These are phyloP conservation scores for Carallia pectinifolia DNA, from an alignment of 345 rosid species.

Conservation along the genomic window DNA sequence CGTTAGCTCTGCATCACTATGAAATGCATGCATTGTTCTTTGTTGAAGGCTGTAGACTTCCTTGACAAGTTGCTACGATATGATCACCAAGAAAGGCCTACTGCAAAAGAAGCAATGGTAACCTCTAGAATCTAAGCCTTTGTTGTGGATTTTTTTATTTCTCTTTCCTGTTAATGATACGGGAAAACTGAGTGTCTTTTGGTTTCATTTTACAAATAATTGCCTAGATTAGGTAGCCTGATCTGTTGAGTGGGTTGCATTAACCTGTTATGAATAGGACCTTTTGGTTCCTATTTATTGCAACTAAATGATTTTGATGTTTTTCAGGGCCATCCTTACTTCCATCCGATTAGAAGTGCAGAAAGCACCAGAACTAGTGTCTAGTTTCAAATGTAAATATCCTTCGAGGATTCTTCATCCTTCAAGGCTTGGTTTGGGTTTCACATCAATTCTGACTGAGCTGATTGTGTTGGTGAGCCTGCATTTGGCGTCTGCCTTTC, in stretches of 20 bases:
- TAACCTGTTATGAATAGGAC: conserved; percentile 2
- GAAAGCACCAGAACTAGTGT: conserved; percentile 73
- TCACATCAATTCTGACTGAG: conserved; percentile 16
- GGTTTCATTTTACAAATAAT: too few species aligned
- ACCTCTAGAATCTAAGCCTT: not conserved
- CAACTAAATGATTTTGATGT: conserved; percentile 4
- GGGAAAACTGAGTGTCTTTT: too few species aligned
- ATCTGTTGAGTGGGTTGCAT: not conserved
- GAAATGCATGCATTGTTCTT: not conserved
- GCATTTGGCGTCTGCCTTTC: conserved; percentile 10
- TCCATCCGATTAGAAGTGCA: conserved; percentile 79
- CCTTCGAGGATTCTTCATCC: conserved; percentile 18
- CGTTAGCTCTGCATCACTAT: not conserved
- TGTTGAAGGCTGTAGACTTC: conserved; percentile 80
- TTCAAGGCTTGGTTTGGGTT: conserved; percentile 11
- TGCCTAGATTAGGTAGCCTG: not conserved
- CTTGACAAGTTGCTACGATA: conserved; percentile 91
- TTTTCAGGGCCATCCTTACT: conserved; percentile 86
- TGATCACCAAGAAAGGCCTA: conserved; percentile 97
- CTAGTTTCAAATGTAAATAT: conserved; percentile 26
- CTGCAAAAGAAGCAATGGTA: conserved; percentile 99
- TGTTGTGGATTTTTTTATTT: not conserved
- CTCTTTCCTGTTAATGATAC: not conserved
- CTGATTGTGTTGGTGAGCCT: conserved; percentile 11
- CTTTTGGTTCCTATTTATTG: not conserved